Conservation (phyloP, 2,329 filamentous ascomycete species). For the Cryphonectria nitschkei region DNA sequence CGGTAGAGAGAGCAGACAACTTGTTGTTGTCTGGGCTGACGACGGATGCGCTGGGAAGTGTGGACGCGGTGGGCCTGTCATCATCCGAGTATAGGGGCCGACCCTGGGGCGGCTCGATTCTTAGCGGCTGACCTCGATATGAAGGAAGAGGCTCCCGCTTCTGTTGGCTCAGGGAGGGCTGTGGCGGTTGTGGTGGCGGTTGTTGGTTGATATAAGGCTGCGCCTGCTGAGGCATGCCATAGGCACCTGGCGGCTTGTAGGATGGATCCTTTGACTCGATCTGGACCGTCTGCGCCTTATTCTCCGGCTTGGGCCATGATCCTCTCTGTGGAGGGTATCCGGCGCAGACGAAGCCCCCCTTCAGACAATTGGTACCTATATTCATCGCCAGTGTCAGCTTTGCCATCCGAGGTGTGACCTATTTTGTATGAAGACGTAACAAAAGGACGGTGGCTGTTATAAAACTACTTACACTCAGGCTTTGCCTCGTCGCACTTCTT, state of each 20-base stretch:
- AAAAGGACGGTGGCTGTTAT: too few species aligned
- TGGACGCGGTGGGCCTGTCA: conserved; percentile 62
- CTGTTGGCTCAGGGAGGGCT: conserved; percentile 37
- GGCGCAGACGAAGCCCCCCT: conserved; percentile 87
- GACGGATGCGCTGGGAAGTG: conserved; percentile 60
- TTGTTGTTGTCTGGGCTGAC: conserved; percentile 62
- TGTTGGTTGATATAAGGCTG: conserved; percentile 33
- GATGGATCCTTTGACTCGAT: conserved; percentile 81
- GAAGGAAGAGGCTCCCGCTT: conserved; percentile 62
- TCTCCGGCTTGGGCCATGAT: conserved; percentile 77
- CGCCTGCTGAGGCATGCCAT: conserved; percentile 59
- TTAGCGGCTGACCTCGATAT: conserved; percentile 64
- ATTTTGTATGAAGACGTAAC: too few species aligned
- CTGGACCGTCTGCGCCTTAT: conserved; percentile 69
- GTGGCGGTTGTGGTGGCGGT: conserved; percentile 17
- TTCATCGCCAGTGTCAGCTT: neutral
- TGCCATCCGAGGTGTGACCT: neutral
- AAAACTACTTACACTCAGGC: conserved; percentile 74
- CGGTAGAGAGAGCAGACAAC: conserved; percentile 58
- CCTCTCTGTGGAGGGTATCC: conserved; percentile 85
- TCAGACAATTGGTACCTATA: conserved; percentile 83
- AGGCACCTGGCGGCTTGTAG: conserved; percentile 64
- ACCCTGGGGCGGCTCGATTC: conserved; percentile 66
- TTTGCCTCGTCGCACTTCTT: conserved; percentile 98
- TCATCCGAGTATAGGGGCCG: conserved; percentile 60